Percentiles rank a stretch among this genome's conserved stretches.
phyloP scores from a whole-genome alignment of 176 grass and related monocot species.

The Ensete ventricosum region DNA sequence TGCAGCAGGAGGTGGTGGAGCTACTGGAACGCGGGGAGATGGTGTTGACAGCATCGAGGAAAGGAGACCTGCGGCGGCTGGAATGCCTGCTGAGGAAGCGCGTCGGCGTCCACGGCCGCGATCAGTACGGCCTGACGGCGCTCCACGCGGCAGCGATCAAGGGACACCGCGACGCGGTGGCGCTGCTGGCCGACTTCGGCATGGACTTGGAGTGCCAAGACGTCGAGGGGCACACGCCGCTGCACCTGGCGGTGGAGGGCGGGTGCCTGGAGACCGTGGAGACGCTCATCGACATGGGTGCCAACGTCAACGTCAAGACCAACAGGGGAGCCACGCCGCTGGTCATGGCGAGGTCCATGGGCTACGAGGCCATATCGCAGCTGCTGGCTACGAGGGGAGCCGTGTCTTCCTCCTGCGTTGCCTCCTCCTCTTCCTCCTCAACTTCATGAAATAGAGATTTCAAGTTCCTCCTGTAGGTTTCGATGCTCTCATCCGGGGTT shows the following conservation, averaged over 20 bases:
- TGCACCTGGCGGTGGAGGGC: conserved; percentile 74
- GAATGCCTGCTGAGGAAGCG: conserved; percentile 57
- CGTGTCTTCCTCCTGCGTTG: conserved; percentile 24
- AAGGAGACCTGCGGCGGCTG: conserved; percentile 57
- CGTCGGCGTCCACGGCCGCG: conserved; percentile 38
- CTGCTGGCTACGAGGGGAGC: conserved; percentile 49
- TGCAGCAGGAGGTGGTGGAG: conserved; percentile 67
- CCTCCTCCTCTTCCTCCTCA: conserved; percentile 53
- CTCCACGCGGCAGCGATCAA: conserved; percentile 79
- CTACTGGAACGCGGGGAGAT: conserved; percentile 65
- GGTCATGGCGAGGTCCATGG: conserved; percentile 49
- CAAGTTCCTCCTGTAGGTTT: neutral
- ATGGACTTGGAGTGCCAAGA: conserved; percentile 73
- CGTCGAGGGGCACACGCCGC: conserved; percentile 64
- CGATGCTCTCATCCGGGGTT: no score
- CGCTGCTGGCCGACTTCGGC: conserved; percentile 51
- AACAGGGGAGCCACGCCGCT: conserved; percentile 60
- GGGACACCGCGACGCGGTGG: conserved; percentile 58
- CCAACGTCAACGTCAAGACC: conserved; percentile 52
- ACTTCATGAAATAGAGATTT: conserved; percentile 36
- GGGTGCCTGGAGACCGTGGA: conserved; percentile 56
- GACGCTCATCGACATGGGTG: conserved; percentile 64
- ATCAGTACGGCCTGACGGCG: conserved; percentile 82
- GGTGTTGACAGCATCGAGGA: conserved; percentile 66
- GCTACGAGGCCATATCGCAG: conserved; percentile 45